These are phyloP conservation scores for Mycena chlorophos DNA, from an alignment of 768 basidiomycete species.

Conservation along the genomic window DNA sequence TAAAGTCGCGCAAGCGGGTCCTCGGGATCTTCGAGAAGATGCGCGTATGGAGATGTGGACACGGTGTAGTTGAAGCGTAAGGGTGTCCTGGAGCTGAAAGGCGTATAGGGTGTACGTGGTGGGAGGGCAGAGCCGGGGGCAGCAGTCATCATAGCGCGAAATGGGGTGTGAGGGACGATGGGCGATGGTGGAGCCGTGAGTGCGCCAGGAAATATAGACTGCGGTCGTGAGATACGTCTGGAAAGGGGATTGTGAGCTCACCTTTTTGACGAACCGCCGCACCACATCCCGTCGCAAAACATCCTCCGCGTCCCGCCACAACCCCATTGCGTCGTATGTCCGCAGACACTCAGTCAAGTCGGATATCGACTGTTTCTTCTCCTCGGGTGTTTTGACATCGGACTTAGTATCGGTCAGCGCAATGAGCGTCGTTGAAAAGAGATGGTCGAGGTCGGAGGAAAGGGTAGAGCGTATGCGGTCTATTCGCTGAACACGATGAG, in stretches of 20 bases:
- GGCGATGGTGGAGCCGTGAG: slow-evolving; percentile 72
- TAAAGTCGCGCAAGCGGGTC: slow-evolving; percentile 76
- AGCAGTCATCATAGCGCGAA: slow-evolving; percentile 37
- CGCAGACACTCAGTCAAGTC: slow-evolving; percentile 79
- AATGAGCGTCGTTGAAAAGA: slow-evolving; percentile 66
- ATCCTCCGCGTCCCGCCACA: slow-evolving; percentile 91
- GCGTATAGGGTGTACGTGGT: slow-evolving; percentile 51
- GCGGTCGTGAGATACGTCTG: too few relatives aligned
- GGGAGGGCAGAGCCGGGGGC: slow-evolving; percentile 30
- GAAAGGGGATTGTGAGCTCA: slow-evolving; percentile 35
- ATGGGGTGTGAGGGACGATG: slow-evolving; percentile 74
- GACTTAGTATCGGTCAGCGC: slow-evolving; percentile 50
- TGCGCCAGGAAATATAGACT: slow-evolving; percentile 78
- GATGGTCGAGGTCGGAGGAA: slow-evolving; percentile 80
- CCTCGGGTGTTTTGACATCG: slow-evolving; percentile 53
- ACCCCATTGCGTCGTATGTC: slow-evolving; percentile 75
- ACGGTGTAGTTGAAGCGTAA: slow-evolving; percentile 54
- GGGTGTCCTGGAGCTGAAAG: slow-evolving; percentile 53
- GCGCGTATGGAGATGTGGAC: slow-evolving; percentile 39
- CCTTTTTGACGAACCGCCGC: slow-evolving; percentile 76
- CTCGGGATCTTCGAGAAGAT: slow-evolving; percentile 64
- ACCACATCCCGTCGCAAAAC: slow-evolving; percentile 74
- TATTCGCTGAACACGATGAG: slow-evolving; percentile 57
- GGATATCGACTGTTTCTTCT: slow-evolving; percentile 58
- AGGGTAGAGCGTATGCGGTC: slow-evolving; percentile 82